A percentile compares a stretch with the other conserved stretches of the same genome.
Conservation (phyloP, 768 basidiomycete species). For the Austroboletus eburneus region DNA sequence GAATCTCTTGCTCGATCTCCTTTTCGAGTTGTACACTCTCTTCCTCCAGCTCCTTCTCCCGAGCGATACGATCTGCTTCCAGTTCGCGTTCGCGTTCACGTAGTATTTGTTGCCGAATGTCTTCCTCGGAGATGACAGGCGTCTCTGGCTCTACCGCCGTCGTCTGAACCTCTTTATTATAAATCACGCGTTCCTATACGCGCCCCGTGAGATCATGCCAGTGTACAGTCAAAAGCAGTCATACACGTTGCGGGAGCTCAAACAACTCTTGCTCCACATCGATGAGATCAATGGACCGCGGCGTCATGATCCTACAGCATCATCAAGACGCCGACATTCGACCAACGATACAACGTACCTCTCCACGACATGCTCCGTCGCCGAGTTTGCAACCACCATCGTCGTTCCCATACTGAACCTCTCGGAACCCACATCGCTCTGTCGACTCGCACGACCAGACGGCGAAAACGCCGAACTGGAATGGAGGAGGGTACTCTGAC, state of each 20-base stretch:
- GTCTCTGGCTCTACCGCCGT: constrained; percentile 56
- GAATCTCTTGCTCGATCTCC: constrained; percentile 83
- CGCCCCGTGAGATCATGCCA: constrained; percentile 1
- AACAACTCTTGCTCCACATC: constrained; percentile 89
- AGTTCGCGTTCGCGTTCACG: constrained; percentile 59
- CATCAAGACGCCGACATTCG: neutral
- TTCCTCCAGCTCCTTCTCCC: constrained; percentile 77
- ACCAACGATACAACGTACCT: constrained; percentile 42
- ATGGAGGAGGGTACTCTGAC: constrained; percentile 35
- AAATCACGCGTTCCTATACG: constrained; percentile 67
- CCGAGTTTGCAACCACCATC: constrained; percentile 46
- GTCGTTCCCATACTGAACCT: constrained; percentile 41
- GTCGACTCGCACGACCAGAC: constrained; percentile 66
- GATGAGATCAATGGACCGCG: constrained; percentile 71
- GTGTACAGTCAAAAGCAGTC: constrained; percentile 5
- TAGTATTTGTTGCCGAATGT: constrained; percentile 66
- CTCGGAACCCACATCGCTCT: constrained; percentile 61
- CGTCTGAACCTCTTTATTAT: constrained; percentile 85
- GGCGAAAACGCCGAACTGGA: constrained; percentile 35
- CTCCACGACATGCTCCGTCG: constrained; percentile 66
- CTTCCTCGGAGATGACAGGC: constrained; percentile 56
- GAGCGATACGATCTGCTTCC: constrained; percentile 62
- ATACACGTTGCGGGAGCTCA: constrained; percentile 82
- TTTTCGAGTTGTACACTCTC: constrained; percentile 80
- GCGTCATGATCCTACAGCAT: constrained; percentile 50